A percentile compares a stretch with the other conserved stretches of the same genome.
Evolutionary conservation across 768 basidiomycete species (phyloP).

Genomic region (Asterophora parasitica): DNA sequence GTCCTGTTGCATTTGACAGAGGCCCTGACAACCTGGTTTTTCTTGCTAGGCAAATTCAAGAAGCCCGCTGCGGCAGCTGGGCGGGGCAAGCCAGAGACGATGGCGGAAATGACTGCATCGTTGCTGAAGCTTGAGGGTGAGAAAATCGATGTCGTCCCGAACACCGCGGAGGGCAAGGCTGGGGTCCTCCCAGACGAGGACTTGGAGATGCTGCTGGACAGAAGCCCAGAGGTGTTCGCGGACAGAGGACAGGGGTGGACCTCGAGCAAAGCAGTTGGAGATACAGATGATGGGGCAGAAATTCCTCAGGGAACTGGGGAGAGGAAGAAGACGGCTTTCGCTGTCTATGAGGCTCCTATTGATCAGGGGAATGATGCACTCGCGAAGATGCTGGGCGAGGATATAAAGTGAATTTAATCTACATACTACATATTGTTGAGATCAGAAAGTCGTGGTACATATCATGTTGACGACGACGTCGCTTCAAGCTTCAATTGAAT

Average conservation of each 20-base stretch:
- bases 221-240: slow-evolving; percentile 67
- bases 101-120: slow-evolving; percentile 77
- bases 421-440: too few species aligned
- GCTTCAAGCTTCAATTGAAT: too few species aligned
- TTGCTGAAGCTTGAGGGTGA: slow-evolving; percentile 81
- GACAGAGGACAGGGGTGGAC: slow-evolving; percentile 74
- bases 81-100: slow-evolving; percentile 52
- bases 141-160: slow-evolving; percentile 81
- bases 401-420: too few species aligned
- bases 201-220: slow-evolving; percentile 75
- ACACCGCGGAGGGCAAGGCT: slow-evolving; percentile 62
- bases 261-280: slow-evolving; percentile 17
- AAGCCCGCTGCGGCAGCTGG: slow-evolving; percentile 54
- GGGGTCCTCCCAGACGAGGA: slow-evolving; percentile 80
- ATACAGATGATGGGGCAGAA: not conserved
- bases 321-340: slow-evolving; percentile 57
- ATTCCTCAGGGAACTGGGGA: slow-evolving; percentile 3
- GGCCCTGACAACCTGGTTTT: not conserved
- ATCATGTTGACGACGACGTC: too few species aligned
- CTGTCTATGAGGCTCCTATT: slow-evolving; percentile 67
- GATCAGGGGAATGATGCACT: slow-evolving; percentile 65
- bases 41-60: slow-evolving; percentile 71
- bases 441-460: too few species aligned
- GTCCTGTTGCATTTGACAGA: not conserved
- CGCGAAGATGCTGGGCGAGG: slow-evolving; percentile 62